phyloP scores from a whole-genome alignment of 2,329 filamentous ascomycete genomes.

The Hypoxylon sp. region DNA sequence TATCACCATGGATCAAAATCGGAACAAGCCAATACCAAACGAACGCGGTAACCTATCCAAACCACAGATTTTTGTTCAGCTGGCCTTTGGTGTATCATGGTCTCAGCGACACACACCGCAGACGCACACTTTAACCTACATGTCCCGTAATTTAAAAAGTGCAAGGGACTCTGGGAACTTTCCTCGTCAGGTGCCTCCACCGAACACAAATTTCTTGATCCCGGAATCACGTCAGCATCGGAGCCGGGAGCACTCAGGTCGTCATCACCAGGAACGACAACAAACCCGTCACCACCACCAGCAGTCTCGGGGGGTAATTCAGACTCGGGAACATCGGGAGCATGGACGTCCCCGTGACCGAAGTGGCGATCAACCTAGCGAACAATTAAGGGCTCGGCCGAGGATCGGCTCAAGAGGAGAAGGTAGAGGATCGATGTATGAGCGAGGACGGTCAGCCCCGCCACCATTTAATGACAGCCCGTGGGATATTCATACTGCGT shows the following conservation, averaged over 20 bases:
- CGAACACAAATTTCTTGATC: conserved; percentile 63
- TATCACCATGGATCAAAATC: conserved; percentile 51
- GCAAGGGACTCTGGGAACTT: conserved; percentile 60
- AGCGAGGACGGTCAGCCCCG: conserved; percentile 66
- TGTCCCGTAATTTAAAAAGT: conserved; percentile 61
- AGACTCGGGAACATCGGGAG: conserved; percentile 44
- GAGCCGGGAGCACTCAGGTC: conserved; percentile 46
- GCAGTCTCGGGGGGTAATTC: conserved; percentile 35
- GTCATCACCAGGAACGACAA: conserved; percentile 44
- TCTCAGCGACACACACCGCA: conserved; percentile 61
- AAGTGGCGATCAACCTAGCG: conserved; percentile 26
- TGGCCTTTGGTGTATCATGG: conserved; percentile 69
- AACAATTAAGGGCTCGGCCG: conserved; percentile 36
- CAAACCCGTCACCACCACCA: conserved; percentile 39
- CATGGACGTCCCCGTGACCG: conserved; percentile 43
- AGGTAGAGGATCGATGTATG: conserved; percentile 55
- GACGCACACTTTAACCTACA: conserved; percentile 64
- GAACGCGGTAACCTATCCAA: conserved; percentile 52
- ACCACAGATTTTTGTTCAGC: conserved; percentile 65
- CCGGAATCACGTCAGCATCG: conserved; percentile 51
- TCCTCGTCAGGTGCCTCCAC: conserved; percentile 62
- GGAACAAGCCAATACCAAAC: conserved; percentile 47
- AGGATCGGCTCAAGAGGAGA: conserved; percentile 45
- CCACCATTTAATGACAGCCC: conserved; percentile 64
- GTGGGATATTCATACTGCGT: conserved; percentile 60